Base-by-base conservation (phyloP, 1,139 yeast genomes). In the Geotrichum armillariae region DNA sequence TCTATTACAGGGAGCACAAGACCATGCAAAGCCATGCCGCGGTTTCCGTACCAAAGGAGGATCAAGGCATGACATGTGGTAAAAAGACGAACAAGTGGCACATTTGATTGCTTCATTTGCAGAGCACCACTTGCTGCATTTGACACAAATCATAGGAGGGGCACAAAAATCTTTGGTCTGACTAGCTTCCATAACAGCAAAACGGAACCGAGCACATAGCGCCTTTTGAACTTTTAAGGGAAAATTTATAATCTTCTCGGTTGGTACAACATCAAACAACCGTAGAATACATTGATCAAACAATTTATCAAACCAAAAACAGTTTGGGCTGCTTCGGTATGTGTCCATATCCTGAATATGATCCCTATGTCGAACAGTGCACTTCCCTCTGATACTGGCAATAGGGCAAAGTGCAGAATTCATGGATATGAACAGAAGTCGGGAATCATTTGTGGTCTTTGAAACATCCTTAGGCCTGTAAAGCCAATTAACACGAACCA, bases 21-120 rank as follows among this genome's bases (percentile, higher is more conserved):
- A 78, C 97, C 97, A 91, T 5, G 90, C 87, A 64, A 89, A 86
- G 1, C 96, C 96, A 52, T 95, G 71, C 43, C 89, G 83, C 0
- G 96, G 97, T 60, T 87, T 87, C 58, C 80, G 79, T 48, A 78
- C 65, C 40, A 89, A 67, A 0, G 97, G 97, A 0, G 97, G 96
- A 55, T 85, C 90, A 43, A 91, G 78, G 65, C 98, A 91, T 43
- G 79, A 73, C 82, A 90, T 80, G 69, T 91, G 98, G 59, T 81
- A 88, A 56, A 75, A 75, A 29, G 77, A 75, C 12, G 74, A 71
- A 66, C 98, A 91, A 48, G 78, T 83, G n/a, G 86, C 86, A 69
- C 97, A 91, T 55, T 75, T 77, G n/a, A 91, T 83, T 1, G 94
- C 81, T 60, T 88, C 94, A 35, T 76, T 76, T 4, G 80, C 71